These are phyloP conservation scores for Catharanthus roseus DNA, from an alignment of 257 asterid genomes.

Conservation along the genomic window DNA sequence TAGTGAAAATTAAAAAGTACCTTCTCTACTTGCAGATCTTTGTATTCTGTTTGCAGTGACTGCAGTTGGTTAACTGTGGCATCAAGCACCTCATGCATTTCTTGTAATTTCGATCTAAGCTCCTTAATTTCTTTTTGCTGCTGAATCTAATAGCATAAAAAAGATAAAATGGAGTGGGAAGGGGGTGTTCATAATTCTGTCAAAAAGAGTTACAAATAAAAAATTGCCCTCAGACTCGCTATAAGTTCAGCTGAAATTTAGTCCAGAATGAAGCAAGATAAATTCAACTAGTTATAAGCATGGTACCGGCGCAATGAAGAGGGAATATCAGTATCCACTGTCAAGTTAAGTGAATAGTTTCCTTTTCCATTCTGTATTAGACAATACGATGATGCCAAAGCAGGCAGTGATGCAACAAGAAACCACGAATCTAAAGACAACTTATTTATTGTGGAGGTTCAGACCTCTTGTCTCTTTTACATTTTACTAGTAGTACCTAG, in stretches of 20 bases:
- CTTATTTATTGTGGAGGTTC: not conserved
- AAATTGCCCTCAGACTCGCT: not conserved
- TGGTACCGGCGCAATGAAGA: not conserved
- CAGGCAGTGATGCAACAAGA: not conserved
- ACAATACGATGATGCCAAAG: not conserved
- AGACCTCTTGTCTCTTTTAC: not conserved
- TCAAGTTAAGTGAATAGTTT: not conserved
- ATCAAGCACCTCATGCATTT: constrained; percentile 52
- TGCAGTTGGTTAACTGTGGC: constrained; percentile 45
- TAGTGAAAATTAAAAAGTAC: constrained; percentile 25
- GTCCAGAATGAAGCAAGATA: constrained; percentile 2
- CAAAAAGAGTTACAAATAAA: not conserved
- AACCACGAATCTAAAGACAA: not conserved
- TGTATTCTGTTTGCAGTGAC: constrained; percentile 40
- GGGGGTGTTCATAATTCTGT: not conserved
- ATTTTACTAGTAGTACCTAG: too few species aligned
- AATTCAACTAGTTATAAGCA: not conserved
- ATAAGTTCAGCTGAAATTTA: not conserved
- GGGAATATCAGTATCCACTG: not conserved
- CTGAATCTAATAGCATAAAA: constrained; percentile 25
- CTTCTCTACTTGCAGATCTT: constrained; percentile 58
- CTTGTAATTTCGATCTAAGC: constrained; percentile 49
- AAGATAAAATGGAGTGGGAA: not conserved
- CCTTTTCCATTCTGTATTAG: not conserved
- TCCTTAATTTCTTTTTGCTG: constrained; percentile 45